phyloP scores from a whole-genome alignment of 169 alveolate genomes.

The Plasmodium adleri region DNA sequence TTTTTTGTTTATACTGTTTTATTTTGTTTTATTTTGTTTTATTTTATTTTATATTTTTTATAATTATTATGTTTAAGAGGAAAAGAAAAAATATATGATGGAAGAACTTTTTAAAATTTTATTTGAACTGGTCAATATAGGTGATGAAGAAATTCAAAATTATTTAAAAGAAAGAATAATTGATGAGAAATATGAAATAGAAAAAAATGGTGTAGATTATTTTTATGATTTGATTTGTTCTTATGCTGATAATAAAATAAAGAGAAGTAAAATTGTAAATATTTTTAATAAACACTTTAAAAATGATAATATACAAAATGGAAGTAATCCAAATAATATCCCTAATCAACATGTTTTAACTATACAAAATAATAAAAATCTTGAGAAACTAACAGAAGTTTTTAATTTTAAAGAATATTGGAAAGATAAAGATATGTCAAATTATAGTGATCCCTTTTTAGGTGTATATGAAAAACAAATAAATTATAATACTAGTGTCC shows the following conservation, averaged over 20 bases:
- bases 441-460: constrained; percentile 78
- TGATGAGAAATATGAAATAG: constrained; percentile 55
- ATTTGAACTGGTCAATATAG: constrained; percentile 13
- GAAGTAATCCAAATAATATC: constrained; percentile 2
- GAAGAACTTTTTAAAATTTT: constrained; percentile 36
- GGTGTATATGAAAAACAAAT: constrained; percentile 80
- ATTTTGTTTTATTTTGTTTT: too few species aligned
- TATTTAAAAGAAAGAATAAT: constrained; percentile 69
- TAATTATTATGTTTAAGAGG: too few species aligned
- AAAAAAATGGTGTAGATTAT: constrained; percentile 60
- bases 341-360: too few species aligned
- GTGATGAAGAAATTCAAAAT: constrained; percentile 47
- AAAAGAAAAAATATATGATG: constrained; percentile 23
- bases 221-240: constrained; percentile 42
- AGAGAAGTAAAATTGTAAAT: constrained; percentile 24
- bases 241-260: constrained; percentile 66
- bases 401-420: constrained; percentile 64
- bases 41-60: too few species aligned
- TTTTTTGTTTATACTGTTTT: too few species aligned
- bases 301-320: constrained; percentile 12
- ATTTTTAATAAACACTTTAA: constrained; percentile 57
- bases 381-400: constrained; percentile 26
- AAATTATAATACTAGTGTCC: constrained; percentile 80
- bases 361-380: neutral
- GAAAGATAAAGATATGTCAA: constrained; percentile 52